Evolutionary conservation across 2,329 filamentous ascomycete genomes (phyloP).

Genomic region (Neofusicoccum parvum): DNA sequence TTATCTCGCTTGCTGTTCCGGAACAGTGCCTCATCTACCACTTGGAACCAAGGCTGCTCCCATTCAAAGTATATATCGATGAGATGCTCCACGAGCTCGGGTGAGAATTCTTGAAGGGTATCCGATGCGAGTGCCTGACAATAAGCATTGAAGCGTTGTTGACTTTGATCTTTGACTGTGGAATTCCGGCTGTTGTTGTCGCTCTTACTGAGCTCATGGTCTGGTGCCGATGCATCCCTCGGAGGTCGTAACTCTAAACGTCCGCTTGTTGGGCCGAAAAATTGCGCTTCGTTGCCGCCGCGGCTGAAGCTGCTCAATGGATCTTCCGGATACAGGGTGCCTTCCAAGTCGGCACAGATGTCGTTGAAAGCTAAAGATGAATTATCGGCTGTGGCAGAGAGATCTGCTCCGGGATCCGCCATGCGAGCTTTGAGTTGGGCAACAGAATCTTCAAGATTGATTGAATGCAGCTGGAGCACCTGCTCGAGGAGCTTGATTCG

Average conservation of each 20-base stretch:
- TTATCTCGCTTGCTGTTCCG: conserved; percentile 30
- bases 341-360: conserved; percentile 31
- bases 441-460: conserved; percentile 33
- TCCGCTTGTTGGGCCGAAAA: conserved; percentile 42
- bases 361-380: conserved; percentile 23
- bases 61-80: conserved; percentile 42
- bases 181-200: no score
- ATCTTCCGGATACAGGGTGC: conserved; percentile 39
- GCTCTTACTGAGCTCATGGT: no score
- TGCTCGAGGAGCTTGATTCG: conserved; percentile 37
- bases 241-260: conserved; percentile 34
- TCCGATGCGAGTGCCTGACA: no score
- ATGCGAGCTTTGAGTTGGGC: conserved; percentile 1
- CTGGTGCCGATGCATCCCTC: no score
- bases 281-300: conserved; percentile 35
- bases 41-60: conserved; percentile 42
- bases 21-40: conserved; percentile 41
- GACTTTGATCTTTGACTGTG: not conserved
- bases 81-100: conserved; percentile 33
- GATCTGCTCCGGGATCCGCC: no score
- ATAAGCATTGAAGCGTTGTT: not conserved
- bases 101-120: not conserved
- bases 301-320: conserved; percentile 37
- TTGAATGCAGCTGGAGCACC: conserved; percentile 32
- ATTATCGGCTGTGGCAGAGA: not conserved